Base-by-base conservation (phyloP, 75 land plant species). In the Larix kaempferi region DNA sequence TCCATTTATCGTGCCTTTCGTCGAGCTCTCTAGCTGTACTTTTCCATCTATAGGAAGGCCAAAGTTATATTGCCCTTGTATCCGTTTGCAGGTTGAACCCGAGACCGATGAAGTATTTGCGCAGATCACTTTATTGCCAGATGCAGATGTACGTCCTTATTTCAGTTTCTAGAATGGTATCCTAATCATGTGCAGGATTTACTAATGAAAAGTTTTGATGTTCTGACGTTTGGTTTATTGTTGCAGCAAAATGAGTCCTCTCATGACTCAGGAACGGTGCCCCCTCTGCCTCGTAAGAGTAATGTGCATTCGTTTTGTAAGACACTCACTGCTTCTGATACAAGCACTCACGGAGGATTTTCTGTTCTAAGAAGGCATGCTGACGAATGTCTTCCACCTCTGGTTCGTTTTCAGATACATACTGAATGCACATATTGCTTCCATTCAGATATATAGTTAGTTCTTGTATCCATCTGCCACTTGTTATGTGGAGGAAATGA, bases 311-410 rank as follows among this genome's bases (percentile, higher is more conserved):
- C 75, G 37, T 91, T 91, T 76, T 81, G 82, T 76, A 91, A 91
- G 71, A 87, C 80, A 2, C 81, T 91, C n/a, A 89, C 93, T 23
- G 78, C 87, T 6, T 86, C 89, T 14, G 93, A 91, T 75, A 89
- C 89, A 15, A 91, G 88, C 83, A 87, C 91, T 8, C 93, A 91
- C 62, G 93, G 93, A 19, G 91, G 93, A 33, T 87, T 89, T 56
- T 87, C 93, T 41, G 88, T 91, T 21, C 89, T 84, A 1, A 80
- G 86, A 76, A 59, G 82, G 75, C 81, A 89, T 57, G 93, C 93
- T 17, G 89, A 83, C 59, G 89, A 86, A 29, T 89, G 89, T 74
- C 85, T 91, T 78, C 93, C 93, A 29, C 78, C 81, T 49, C 79
- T 91, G 81, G 93, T 91, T 37, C 22, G 84, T 69, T 29, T 13